Percentiles rank a stretch among this genome's conserved stretches.
phyloP scores from a whole-genome alignment of 805 yeast genomes.

The Lipomyces yamadae region DNA sequence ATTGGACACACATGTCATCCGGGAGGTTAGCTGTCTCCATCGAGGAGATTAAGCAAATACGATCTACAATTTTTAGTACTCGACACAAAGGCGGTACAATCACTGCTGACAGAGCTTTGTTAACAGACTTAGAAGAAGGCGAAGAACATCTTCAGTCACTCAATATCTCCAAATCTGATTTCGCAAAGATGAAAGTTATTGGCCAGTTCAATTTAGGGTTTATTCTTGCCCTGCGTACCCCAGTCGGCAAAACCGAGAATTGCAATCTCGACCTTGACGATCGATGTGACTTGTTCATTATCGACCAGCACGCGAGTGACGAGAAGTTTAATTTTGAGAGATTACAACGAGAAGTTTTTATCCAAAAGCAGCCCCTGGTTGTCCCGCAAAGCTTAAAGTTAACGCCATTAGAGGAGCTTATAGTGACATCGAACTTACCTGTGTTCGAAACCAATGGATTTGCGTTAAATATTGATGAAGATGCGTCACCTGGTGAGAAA shows the following conservation, averaged over 20 bases:
- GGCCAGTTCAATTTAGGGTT: conserved; percentile 98
- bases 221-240: conserved; percentile 65
- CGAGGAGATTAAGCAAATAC: not conserved
- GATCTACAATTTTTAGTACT: not conserved
- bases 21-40: not conserved
- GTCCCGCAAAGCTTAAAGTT: conserved; percentile 62
- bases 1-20: not conserved
- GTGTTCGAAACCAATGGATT: conserved; percentile 80
- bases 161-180: conserved; percentile 73
- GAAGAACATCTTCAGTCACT: conserved; percentile 66
- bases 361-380: conserved; percentile 75
- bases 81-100: not conserved
- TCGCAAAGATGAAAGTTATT: conserved; percentile 71
- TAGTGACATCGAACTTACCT: conserved; percentile 62
- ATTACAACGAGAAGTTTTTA: conserved; percentile 58
- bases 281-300: conserved; percentile 67
- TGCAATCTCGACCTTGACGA: conserved; percentile 40
- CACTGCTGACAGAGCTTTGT: not conserved
- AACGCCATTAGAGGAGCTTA: conserved; percentile 76
- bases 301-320: conserved; percentile 98
- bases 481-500: conserved; percentile 59
- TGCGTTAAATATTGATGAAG: conserved; percentile 57
- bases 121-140: conserved; percentile 47
- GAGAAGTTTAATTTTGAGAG: conserved; percentile 90
- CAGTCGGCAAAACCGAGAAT: conserved; percentile 16